Percentiles rank a stretch among this genome's conserved stretches.
phyloP scores from a whole-genome alignment of 441 rosid species.

The Gossypium davidsonii region DNA sequence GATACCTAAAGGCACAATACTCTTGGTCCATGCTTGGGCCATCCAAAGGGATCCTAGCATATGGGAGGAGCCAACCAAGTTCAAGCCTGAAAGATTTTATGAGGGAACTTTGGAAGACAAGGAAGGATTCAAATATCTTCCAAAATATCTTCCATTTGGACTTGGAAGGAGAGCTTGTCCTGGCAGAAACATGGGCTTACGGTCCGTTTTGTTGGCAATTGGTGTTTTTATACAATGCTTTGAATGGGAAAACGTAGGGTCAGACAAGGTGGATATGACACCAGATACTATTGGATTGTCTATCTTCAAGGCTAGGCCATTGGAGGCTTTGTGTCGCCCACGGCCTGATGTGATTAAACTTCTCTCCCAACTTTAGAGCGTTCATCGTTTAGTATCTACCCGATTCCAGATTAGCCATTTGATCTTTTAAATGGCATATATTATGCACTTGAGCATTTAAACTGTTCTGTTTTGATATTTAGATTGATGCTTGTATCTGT shows the following conservation, averaged over 20 bases:
- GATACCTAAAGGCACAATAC: neutral
- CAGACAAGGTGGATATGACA: conserved; percentile 11
- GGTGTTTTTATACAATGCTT: conserved; percentile 39
- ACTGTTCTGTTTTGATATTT: neutral
- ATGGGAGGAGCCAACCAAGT: conserved; percentile 10
- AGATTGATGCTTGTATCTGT: neutral
- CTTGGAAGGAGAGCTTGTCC: conserved; percentile 37
- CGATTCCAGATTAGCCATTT: neutral
- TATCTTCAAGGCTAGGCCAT: conserved; percentile 5
- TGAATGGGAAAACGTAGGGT: conserved; percentile 16
- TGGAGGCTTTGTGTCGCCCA: conserved; percentile 28
- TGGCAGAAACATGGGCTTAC: conserved; percentile 26
- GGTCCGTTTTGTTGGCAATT: conserved; percentile 24
- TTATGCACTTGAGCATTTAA: neutral
- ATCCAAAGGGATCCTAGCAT: conserved; percentile 6
- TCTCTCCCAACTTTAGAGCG: conserved; percentile 9
- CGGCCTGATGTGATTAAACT: conserved; percentile 22
- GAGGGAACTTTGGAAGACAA: neutral
- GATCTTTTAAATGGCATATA: no score
- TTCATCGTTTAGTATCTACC: neutral
- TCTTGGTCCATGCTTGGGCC: conserved; percentile 7
- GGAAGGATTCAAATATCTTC: conserved; percentile 11
- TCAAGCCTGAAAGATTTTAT: conserved; percentile 7
- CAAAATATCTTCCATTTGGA: conserved; percentile 39
- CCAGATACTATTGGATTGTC: neutral